Evolutionary conservation across 257 asterid species (phyloP), one percentile per base, ranked within the genome.

Genomic region (Nicotiana benthamiana): DNA sequence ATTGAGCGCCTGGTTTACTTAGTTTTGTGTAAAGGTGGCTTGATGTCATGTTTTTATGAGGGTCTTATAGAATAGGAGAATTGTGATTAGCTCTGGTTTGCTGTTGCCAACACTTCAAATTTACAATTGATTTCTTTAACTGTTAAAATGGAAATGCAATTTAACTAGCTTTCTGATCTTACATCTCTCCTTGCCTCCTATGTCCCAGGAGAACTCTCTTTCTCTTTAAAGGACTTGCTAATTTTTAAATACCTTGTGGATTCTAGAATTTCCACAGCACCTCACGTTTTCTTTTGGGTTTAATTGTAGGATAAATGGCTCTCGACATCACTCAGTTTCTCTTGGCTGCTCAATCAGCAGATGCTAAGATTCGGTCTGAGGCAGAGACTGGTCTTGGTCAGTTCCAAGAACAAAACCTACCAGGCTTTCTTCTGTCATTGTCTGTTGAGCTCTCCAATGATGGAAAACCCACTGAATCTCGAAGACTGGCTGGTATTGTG

Each of bases 321-420:
- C 27, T 87, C 83, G 97, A 94, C 75, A 93, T 94, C 77, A 94
- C 98, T 59, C 97, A 90, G 82, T 89, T 88, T 80, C 89, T 94
- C 60, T 86, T 93, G 86, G 88, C 92, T 60, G 98, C 98, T 80
- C 98, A 94, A 75, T 94, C 98, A 9, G 89, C 91, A 3, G 97
- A 94, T 88, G 92, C 98, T 16, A 89, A 82, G 75, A 82, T 90
- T 56, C 92, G 98, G 79, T 90, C 78, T 9, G 94, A 93, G 52
- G 99, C 97, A 4, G 99, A 95, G 83, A 79, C 60, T 68, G 78
- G 81, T 20, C 91, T 95, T n/a, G 80, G 87, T 72, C 92, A 89
- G 86, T 92, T 92, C 79, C 88, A 83, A 75, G 94, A 87, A 32
- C 98, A 91, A 79, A 94, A 94, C 85, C 78, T 91, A 17, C 92